Percentiles rank a stretch among this genome's conserved stretches.
Conservation (phyloP, 202 grass and related monocot species). For the Dendrocalamus latiflorus region DNA sequence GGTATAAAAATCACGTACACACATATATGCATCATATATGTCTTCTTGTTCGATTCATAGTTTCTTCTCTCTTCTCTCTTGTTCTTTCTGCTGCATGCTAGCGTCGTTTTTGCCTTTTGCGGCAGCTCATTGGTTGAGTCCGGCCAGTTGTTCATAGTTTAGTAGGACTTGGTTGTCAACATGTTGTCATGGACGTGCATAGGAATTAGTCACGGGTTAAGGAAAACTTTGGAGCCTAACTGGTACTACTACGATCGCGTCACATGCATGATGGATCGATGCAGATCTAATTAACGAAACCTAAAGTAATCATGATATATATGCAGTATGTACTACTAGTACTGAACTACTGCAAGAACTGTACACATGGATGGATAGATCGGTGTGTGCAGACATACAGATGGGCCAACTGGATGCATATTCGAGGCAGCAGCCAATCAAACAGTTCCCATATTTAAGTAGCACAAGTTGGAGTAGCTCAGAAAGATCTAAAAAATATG, state of each 20-base stretch:
- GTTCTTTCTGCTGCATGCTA: neutral
- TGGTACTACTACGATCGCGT: too few relatives aligned
- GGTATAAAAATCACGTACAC: conserved; percentile 18
- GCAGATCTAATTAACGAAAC: too few relatives aligned
- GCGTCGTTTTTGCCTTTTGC: neutral
- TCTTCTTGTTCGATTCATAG: neutral
- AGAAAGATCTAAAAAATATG: neutral
- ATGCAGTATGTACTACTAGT: neutral
- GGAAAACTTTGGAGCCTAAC: too few relatives aligned
- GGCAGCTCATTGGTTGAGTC: neutral
- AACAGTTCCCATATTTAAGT: neutral
- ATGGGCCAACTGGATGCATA: conserved; percentile 10
- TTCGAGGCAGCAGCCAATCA: neutral
- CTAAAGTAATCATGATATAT: neutral
- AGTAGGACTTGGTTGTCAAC: conserved; percentile 21
- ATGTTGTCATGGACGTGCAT: conserved; percentile 4
- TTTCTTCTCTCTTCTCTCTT: neutral
- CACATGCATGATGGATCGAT: too few relatives aligned
- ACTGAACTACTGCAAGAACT: neutral
- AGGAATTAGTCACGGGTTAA: too few relatives aligned
- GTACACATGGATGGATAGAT: neutral
- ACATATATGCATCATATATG: neutral
- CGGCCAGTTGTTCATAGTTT: neutral
- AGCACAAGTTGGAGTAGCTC: neutral
- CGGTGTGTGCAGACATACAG: neutral